phyloP scores from a whole-genome alignment of 139 green algal genomes.

The Pycnococcus provasolii region DNA sequence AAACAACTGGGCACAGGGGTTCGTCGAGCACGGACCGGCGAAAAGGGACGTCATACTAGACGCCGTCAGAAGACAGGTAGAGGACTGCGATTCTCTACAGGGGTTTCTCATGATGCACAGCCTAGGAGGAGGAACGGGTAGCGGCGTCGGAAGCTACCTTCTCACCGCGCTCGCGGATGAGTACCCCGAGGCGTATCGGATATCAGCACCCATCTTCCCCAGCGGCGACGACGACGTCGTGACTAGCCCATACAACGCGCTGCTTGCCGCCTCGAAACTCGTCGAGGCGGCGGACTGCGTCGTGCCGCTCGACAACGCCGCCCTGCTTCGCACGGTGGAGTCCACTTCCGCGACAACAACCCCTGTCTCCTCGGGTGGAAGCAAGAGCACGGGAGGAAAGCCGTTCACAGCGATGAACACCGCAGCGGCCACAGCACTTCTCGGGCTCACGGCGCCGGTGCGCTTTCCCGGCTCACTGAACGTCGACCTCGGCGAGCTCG shows the following conservation, averaged over 20 bases:
- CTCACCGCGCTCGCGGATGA: constrained; percentile 40
- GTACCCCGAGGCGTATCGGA: constrained; percentile 58
- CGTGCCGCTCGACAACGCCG: constrained; percentile 72
- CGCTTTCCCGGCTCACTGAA: constrained; percentile 58
- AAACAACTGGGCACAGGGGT: constrained; percentile 80
- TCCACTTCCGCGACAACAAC: background rate
- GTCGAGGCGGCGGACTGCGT: constrained; percentile 59
- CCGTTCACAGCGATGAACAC: constrained; percentile 66
- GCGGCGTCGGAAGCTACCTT: constrained; percentile 10
- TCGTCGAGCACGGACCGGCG: constrained; percentile 58
- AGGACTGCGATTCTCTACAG: constrained; percentile 56
- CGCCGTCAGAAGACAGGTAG: constrained; percentile 40
- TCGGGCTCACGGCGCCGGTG: constrained; percentile 56
- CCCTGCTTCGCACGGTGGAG: constrained; percentile 53
- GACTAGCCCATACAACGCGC: constrained; percentile 75
- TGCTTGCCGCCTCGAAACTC: constrained; percentile 50
- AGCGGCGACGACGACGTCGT: constrained; percentile 69
- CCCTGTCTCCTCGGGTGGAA: background rate
- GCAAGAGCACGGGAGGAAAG: constrained; percentile 21
- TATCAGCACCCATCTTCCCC: constrained; percentile 57
- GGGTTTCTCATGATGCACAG: constrained; percentile 60
- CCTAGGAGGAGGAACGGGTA: constrained; percentile 61
- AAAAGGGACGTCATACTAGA: constrained; percentile 49
- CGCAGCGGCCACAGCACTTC: constrained; percentile 58
- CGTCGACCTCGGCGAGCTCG: constrained; percentile 71